Conservation (phyloP, 495 filamentous ascomycete genomes). For the Aspergillus saccharolyticus region DNA sequence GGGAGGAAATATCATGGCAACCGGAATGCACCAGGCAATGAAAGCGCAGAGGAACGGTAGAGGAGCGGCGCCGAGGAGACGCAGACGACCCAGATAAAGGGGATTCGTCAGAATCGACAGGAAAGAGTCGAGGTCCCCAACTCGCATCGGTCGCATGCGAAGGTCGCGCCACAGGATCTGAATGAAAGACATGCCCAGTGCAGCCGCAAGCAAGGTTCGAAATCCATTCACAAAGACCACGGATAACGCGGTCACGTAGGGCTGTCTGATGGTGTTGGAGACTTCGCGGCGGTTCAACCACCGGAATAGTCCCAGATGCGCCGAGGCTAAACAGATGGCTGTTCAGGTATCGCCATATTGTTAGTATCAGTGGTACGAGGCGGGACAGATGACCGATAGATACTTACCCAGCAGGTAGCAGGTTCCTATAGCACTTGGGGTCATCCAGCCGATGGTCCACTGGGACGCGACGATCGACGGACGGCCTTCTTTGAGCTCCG, state of each 20-base stretch:
- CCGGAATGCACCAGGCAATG: constrained; percentile 9
- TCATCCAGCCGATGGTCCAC: constrained; percentile 14
- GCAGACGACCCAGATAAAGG: constrained; percentile 5
- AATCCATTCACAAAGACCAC: constrained; percentile 11
- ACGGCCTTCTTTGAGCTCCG: neutral
- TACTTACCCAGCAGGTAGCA: constrained; percentile 10
- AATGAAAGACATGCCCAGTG: constrained; percentile 11
- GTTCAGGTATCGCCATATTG: neutral
- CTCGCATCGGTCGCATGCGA: constrained; percentile 4
- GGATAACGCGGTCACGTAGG: constrained; percentile 11
- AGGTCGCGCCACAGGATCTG: constrained; percentile 11
- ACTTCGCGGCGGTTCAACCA: constrained; percentile 9
- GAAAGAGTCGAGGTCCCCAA: constrained; percentile 8
- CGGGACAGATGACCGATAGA: neutral
- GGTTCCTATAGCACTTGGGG: constrained; percentile 8
- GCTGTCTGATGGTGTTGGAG: constrained; percentile 3
- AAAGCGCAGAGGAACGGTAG: constrained; percentile 11
- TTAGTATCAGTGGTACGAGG: neutral
- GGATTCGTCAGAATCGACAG: constrained; percentile 8
- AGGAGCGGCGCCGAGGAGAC: constrained; percentile 2
- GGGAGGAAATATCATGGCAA: constrained; percentile 13
- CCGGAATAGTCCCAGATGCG: constrained; percentile 10
- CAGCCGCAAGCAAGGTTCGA: constrained; percentile 8
- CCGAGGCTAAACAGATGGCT: constrained; percentile 7
- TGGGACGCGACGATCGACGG: neutral